Base-by-base conservation (phyloP, 768 basidiomycete genomes). In the Antrodiella citrinella region DNA sequence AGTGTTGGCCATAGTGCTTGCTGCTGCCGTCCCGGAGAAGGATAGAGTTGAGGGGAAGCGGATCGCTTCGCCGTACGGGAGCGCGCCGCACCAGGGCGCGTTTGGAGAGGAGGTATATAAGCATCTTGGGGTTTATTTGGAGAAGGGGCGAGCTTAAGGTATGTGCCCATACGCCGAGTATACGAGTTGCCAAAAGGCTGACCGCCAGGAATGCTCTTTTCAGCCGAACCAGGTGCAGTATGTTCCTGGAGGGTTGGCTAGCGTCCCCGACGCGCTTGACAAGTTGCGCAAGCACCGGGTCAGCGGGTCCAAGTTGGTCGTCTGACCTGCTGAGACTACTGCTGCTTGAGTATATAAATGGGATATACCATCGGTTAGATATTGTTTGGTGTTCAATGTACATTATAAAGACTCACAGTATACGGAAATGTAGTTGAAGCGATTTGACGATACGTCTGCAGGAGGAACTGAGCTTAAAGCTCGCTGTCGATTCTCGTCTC, bases 281-380 rank as follows among this genome's bases (percentile, higher is more conserved):
- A 52, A 43, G 51, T 38, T 64, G 45, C 38, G 55, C 47, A 47
- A 45, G 3, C 51, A 55, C 18, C 53, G 57, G 38, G 57, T 64
- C 21, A 74, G 72, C 13, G 75, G 69, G 5, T 58, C 52, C 15
- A 78, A 78, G 57, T 56, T 77, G 19, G 65, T 78, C 9, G 69
- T 52, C 1, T 67, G 61, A 47, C 74, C 73, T 12, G 67, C 67
- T 50, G 70, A 74, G 24, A 59, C 51, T n/a, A n/a, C n/a, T n/a
- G n/a, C n/a, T n/a, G n/a, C n/a, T n/a, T n/a, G n/a, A n/a, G n/a
- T n/a, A n/a, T n/a, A n/a, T n/a, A n/a, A n/a, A n/a, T n/a, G n/a
- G n/a, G n/a, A n/a, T n/a, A n/a, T n/a, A n/a, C n/a, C n/a, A n/a
- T n/a, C n/a, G n/a, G n/a, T n/a, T n/a, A n/a, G n/a, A n/a, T n/a